phyloP scores from a whole-genome alignment of 2,329 filamentous ascomycete species.

The Monilinia polystroma region DNA sequence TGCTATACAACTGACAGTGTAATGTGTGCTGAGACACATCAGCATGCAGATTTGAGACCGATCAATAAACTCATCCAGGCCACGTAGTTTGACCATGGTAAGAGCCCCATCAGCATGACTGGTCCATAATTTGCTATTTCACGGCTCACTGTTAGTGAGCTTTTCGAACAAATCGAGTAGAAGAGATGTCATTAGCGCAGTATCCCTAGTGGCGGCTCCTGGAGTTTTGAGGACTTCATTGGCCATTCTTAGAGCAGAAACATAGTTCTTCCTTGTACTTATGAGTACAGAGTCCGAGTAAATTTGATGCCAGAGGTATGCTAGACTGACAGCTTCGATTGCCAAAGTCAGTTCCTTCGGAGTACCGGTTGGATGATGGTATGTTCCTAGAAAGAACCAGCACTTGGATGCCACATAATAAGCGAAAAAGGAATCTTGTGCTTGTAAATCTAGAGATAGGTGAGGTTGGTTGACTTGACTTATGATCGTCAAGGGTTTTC shows the following conservation, averaged over 20 bases:
- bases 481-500: conserved; percentile 9
- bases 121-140: neutral
- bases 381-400: conserved; percentile 15
- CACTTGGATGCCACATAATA: conserved; percentile 14
- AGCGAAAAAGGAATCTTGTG: conserved; percentile 19
- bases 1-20: conserved; percentile 21
- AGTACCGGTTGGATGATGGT: neutral
- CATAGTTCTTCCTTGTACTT: conserved; percentile 18
- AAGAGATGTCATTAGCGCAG: conserved; percentile 20
- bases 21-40: conserved; percentile 19
- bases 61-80: neutral
- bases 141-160: neutral
- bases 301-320: conserved; percentile 20
- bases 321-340: conserved; percentile 24
- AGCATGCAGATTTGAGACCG: neutral
- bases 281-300: neutral
- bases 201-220: neutral
- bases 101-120: conserved; percentile 46
- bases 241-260: conserved; percentile 7
- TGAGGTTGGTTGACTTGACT: neutral
- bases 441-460: conserved; percentile 13
- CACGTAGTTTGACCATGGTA: conserved; percentile 33
- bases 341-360: conserved; percentile 12
- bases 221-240: conserved; percentile 13
- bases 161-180: conserved; percentile 24